Base-by-base conservation (phyloP, 441 rosid species). In the Heliophila coronopifolia region DNA sequence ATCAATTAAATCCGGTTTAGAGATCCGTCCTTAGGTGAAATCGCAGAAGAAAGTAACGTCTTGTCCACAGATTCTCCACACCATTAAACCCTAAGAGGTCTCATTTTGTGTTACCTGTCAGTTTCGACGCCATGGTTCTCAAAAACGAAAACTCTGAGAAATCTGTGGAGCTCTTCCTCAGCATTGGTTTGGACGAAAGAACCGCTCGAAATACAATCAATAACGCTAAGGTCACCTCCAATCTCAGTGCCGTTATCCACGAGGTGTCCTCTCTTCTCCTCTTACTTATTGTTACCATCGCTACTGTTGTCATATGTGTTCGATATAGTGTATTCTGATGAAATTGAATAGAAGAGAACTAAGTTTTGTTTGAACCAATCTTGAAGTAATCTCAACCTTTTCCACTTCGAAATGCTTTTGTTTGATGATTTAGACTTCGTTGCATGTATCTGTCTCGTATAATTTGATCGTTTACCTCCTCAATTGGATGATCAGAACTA, bases 151-250 rank as follows among this genome's bases (percentile, higher is more conserved):
- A 46, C 20, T 49, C 61, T 5, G 72, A 50, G 35, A 48, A 61
- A 46, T 58, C 69, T 12, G 16, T 81, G 25, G 86, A 88, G 56
- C 79, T 85, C 39, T 92, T 92, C 66, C 64, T 85, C 55, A 88
- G 80, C 61, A 83, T 81, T 7, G 92, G 94, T 18, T 75, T 92
- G 45, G 95, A 92, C 16, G 88, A 85, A 51, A 72, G 81, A 42
- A 92, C 89, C 6, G 95, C 94, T 7, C 58, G 58, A n/a, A 77
- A 80, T 75, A 83, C 97, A 44, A 43, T 83, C 9, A 89, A 92
- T 31, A 92, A 88, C 67, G 61, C 61, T 63, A 88, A 83, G 72
- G 86, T 92, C 65, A 92, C 94, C 39, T 30, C 78, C 60, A 92
- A 81, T 67, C 82, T 88, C 46, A 73, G 77, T 6, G 77, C 82